Conservation (phyloP, 2,329 filamentous ascomycete species). For the Sporothrix protearum region DNA sequence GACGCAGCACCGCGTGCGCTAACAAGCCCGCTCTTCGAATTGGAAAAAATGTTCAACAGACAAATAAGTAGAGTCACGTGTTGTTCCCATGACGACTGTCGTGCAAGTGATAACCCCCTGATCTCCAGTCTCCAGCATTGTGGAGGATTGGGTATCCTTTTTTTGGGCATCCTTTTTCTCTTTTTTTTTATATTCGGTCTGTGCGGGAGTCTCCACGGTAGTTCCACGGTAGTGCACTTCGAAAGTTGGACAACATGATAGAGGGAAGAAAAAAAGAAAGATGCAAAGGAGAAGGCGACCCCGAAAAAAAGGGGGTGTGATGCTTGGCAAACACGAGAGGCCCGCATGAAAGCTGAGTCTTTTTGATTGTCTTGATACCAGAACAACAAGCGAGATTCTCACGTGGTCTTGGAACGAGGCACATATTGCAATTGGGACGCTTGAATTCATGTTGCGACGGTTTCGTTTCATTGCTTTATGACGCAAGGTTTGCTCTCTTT, state of each 20-base stretch:
- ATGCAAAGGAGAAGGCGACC: not conserved
- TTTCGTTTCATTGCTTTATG: not conserved
- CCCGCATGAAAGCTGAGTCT: not conserved
- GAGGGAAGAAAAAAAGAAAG: not conserved
- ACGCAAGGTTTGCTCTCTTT: not conserved
- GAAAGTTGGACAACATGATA: not conserved
- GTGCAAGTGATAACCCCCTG: not conserved
- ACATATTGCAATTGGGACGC: not conserved
- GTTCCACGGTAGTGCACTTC: not conserved
- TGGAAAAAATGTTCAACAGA: not conserved
- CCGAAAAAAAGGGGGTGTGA: not conserved
- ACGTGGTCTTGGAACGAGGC: not conserved
- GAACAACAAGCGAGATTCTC: not conserved
- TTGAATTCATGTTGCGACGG: not conserved
- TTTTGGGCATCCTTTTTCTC: not conserved
- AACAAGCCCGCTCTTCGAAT: not conserved
- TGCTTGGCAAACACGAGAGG: not conserved
- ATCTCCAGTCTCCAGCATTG: not conserved
- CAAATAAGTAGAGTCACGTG: slow-evolving; percentile 6
- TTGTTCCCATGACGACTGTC: not conserved
- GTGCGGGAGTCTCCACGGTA: not conserved
- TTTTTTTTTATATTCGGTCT: not conserved
- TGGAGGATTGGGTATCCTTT: not conserved
- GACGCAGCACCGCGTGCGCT: not conserved
- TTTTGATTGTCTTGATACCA: not conserved